Evolutionary conservation across 2,329 filamentous ascomycete genomes (phyloP), one percentile per base, ranked within the genome.

Genomic region (Aspergillus sp.): DNA sequence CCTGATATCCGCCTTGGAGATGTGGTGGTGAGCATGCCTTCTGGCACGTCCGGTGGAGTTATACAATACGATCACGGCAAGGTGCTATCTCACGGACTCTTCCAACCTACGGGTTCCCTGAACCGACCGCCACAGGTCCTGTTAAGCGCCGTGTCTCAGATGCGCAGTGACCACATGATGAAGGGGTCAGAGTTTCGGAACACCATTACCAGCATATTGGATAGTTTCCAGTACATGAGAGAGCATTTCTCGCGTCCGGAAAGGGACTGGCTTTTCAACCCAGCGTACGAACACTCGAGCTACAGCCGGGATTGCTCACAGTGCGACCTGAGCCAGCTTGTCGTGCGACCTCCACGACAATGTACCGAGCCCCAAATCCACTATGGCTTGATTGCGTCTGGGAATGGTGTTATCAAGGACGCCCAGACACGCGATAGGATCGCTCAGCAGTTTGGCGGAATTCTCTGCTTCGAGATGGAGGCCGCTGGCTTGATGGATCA

Each of bases 1-100:
- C 46, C 54, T 3, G 71, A 74, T 62, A 57, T 74, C 31, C 70
- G 71, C 17, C 59, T 74, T 1, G 72, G 73, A 1, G 73, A 75
- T 62, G 61, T 75, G 8, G 71, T 74, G 0, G 67, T 75, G 45
- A 70, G 70, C 52, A 50, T 57, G n/a, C 69, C 70, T 3, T 54
- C 61, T 13, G 60, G 49, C 4, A 48, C 19, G 1, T 55, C 46
- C 22, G 63, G 62, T 11, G 73, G 73, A 3, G 71, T 75, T n/a
- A 66, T 74, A 9, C 73, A 76, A 54, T 73, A 71, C 54, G 73
- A 74, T 43, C 54, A 64, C 15, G 69, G 71, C 1, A 74, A 74
- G 55, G 48, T 55, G 7, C 25, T 9, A 13, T 2, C 23, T 53
- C 66, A 0, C 52, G 49, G 5, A 59, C 65, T 17, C 67, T 67